Conservation (phyloP, 2,329 filamentous ascomycete species). For the Paecilomyces niveus region DNA sequence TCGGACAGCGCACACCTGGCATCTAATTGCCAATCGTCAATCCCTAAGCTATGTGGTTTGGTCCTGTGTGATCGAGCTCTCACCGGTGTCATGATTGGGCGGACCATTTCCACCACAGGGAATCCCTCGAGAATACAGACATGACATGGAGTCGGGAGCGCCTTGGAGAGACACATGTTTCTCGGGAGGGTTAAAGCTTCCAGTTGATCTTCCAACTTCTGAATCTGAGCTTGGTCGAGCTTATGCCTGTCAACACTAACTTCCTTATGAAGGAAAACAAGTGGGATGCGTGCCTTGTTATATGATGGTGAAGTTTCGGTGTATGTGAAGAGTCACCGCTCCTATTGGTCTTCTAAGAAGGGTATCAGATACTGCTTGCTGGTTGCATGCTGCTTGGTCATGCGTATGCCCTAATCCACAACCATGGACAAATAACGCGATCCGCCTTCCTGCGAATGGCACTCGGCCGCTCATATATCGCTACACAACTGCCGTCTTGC, state of each 20-base stretch:
- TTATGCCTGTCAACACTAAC: background rate
- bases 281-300: background rate
- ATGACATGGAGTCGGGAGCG: background rate
- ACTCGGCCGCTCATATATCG: background rate
- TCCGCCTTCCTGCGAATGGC: background rate
- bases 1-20: conserved; percentile 39
- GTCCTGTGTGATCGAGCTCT: background rate
- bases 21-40: conserved; percentile 22
- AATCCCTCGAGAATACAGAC: background rate
- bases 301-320: background rate
- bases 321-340: background rate
- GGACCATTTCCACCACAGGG: conserved; percentile 11
- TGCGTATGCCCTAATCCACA: background rate
- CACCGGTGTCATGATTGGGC: conserved; percentile 1
- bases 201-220: background rate
- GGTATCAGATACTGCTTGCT: background rate
- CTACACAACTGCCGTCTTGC: background rate
- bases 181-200: background rate
- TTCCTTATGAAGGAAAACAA: background rate
- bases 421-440: background rate
- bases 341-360: background rate
- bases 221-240: background rate
- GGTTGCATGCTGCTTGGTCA: background rate
- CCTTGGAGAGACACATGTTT: background rate
- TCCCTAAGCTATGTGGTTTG: background rate